Percentiles rank a stretch among this genome's conserved stretches.
phyloP scores from a whole-genome alignment of 1,284 basidiomycete species.

The Pyrrhoderma noxium region DNA sequence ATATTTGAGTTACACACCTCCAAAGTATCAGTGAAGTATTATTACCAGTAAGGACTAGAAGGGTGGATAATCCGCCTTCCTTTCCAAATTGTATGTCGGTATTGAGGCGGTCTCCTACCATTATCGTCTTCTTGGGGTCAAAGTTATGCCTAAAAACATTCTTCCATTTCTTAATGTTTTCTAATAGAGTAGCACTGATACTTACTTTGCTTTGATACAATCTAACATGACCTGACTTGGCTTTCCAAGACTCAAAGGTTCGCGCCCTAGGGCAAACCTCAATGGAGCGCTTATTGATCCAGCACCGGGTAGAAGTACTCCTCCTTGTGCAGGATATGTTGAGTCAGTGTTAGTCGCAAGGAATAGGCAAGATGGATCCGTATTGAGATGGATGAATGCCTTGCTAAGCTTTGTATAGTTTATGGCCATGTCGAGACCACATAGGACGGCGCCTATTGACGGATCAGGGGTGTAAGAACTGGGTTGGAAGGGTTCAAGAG shows the following conservation, averaged over 20 bases:
- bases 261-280: conserved; percentile 61
- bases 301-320: conserved; percentile 73
- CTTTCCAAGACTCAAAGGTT: conserved; percentile 84
- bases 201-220: conserved; percentile 90
- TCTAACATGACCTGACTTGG: conserved; percentile 91
- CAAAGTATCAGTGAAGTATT: background rate
- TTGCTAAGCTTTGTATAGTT: conserved; percentile 94
- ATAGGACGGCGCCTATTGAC: conserved; percentile 83
- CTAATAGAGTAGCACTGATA: conserved; percentile 16
- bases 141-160: conserved; percentile 62
- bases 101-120: conserved; percentile 92
- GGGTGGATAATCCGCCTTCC: conserved; percentile 75
- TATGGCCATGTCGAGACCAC: conserved; percentile 73
- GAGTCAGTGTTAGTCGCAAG: conserved; percentile 92
- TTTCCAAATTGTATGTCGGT: conserved; percentile 94
- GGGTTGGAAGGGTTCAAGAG: conserved; percentile 65
- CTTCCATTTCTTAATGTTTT: background rate
- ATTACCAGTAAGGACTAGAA: conserved; percentile 89
- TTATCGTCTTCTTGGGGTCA: conserved; percentile 80
- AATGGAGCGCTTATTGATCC: conserved; percentile 83
- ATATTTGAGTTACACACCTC: background rate
- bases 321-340: conserved; percentile 77
- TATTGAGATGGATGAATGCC: conserved; percentile 84
- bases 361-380: conserved; percentile 77
- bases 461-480: conserved; percentile 69